Base-by-base conservation (phyloP, 345 rosid species). In the Murraya paniculata region DNA sequence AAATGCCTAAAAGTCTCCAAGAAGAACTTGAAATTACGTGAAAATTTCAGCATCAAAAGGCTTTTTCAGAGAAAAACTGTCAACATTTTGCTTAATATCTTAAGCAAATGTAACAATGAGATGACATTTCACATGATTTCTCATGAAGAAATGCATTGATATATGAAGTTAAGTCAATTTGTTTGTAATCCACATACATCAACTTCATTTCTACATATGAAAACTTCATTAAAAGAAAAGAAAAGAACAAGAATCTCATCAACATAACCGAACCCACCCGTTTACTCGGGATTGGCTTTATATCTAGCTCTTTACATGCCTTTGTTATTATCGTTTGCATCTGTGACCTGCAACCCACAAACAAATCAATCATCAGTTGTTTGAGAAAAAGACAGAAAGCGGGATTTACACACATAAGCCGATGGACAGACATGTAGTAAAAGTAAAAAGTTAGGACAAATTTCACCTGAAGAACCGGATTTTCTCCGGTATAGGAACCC, bases 271-370 rank as follows among this genome's bases (percentile, higher is more conserved):
- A 7, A 79, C 93, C 74, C 72, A 95, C 99, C 81, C 99, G 78
- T 87, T 95, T 92, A 82, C 99, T 91, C 33, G 99, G 94, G 69
- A 95, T 77, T 19, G 92, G 90, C 82, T 90, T 95, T 58, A 93
- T 91, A 19, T 91, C 86, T 72, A 95, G 93, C 89, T 92, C 98
- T 64, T 82, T 89, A 77, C 97, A 89, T 41, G 97, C 96, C 82
- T 89, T 95, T 55, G 93, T 84, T 75, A 93, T 87, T 85, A 95
- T 93, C 2, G 97, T 95, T 90, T 93, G 99, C 98, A 95, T 92
- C 87, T 95, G 98, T 33, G 97, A 91, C 91, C 98, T 95, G 62
- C 38, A 82, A 77, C 77, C 59, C 81, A 64, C 71, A 27, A 62
- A 28, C 11, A 66, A 73, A 58, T 61, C 55, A 62, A 35, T 11